Conservation (phyloP, 2,329 filamentous ascomycete genomes). For the Fusarium agapanthi region DNA sequence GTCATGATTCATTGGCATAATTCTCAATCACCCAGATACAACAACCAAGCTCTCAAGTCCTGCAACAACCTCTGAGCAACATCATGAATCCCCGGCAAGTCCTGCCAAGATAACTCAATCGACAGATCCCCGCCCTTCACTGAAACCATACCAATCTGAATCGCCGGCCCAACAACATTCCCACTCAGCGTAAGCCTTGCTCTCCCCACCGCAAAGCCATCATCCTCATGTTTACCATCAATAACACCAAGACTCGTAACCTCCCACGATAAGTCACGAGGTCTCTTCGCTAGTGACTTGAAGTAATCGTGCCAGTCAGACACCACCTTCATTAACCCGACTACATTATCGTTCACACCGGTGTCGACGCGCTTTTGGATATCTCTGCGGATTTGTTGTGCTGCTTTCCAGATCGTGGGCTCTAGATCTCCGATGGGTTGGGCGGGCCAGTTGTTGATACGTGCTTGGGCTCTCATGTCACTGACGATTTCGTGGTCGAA, state of each 20-base stretch:
- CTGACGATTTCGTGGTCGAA: background rate
- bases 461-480: background rate
- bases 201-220: background rate
- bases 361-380: background rate
- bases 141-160: background rate
- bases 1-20: accelerated
- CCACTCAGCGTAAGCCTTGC: conserved; percentile 2
- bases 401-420: background rate
- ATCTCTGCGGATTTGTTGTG: background rate
- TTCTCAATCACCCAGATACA: background rate
- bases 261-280: background rate
- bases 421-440: background rate
- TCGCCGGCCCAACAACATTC: background rate
- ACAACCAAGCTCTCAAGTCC: background rate
- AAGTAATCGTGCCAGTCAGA: conserved; percentile 5
- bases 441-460: background rate
- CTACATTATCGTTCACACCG: background rate
- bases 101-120: conserved; percentile 7
- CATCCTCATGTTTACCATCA: background rate
- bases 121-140: background rate
- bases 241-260: conserved; percentile 6
- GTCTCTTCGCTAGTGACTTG: background rate
- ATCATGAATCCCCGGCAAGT: background rate
- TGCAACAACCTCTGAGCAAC: background rate
- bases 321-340: background rate